Conservation (phyloP, 2,329 filamentous ascomycete genomes). For the Beauveria varroae region DNA sequence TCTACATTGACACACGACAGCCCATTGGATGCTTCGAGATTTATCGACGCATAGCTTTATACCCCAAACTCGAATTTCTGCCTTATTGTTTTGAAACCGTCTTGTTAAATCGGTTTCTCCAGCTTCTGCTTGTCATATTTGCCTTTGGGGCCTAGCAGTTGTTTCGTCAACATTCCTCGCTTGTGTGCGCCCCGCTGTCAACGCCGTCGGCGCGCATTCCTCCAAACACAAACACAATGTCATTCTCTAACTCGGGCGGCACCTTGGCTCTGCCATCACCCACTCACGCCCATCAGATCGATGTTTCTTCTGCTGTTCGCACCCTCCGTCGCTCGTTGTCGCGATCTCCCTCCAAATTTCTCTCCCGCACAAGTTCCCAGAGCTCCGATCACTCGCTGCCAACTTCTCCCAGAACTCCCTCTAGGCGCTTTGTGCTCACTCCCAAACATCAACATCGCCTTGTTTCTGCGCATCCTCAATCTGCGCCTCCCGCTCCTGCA, state of each 20-base stretch:
- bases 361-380: constrained; percentile 44
- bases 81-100: neutral
- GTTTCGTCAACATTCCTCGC: constrained; percentile 22
- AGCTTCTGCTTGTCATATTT: neutral
- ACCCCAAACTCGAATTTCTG: neutral
- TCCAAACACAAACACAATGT: constrained; percentile 35
- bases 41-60: neutral
- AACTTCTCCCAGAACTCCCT: constrained; percentile 44
- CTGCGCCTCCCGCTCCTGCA: constrained; percentile 25
- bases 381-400: constrained; percentile 40
- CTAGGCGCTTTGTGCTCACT: constrained; percentile 33
- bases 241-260: constrained; percentile 58
- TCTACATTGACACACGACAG: constrained; percentile 7
- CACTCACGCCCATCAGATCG: constrained; percentile 72
- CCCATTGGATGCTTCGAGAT: neutral
- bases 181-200: constrained; percentile 19
- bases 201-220: constrained; percentile 21
- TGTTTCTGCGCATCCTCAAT: constrained; percentile 24
- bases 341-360: constrained; percentile 86
- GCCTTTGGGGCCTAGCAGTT: neutral
- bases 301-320: constrained; percentile 73
- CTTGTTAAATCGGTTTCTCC: neutral
- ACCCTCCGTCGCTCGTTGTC: constrained; percentile 83
- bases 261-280: constrained; percentile 84
- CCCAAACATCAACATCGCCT: constrained; percentile 26